Conservation (phyloP, 768 basidiomycete genomes). For the Nidula microcarpa region DNA sequence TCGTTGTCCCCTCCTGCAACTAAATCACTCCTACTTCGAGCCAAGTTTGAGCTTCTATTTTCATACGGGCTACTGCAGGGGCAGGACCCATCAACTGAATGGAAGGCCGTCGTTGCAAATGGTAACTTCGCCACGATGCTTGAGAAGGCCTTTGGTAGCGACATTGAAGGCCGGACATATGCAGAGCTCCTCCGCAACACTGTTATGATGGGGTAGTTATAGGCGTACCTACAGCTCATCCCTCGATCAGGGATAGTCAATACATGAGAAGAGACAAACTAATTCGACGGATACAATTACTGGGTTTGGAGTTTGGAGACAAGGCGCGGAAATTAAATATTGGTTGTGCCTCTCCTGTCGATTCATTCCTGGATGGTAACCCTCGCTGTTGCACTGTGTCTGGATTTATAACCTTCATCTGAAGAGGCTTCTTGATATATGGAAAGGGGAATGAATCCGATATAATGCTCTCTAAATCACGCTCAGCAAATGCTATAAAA, state of each 20-base stretch:
- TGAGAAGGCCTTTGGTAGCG: slow-evolving; percentile 1
- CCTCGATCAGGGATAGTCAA: too few species aligned
- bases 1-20: neutral
- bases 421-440: slow-evolving; percentile 28
- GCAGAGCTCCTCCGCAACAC: neutral
- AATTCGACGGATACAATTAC: neutral
- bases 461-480: slow-evolving; percentile 38
- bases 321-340: neutral
- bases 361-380: neutral
- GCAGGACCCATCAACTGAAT: neutral
- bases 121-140: neutral
- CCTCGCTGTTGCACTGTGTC: too few species aligned
- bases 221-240: too few species aligned
- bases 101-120: neutral
- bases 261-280: too few species aligned
- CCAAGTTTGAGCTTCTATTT: slow-evolving; percentile 2
- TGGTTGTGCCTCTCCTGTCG: neutral
- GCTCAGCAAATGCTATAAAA: slow-evolving; percentile 1
- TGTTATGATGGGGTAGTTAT: neutral
- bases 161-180: neutral
- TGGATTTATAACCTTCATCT: neutral
- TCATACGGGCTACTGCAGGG: slow-evolving; percentile 1
- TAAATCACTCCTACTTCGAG: neutral
- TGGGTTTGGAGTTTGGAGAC: neutral
- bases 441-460: slow-evolving; percentile 44